Conservation (phyloP, 257 asterid genomes). For the Ilex asprella region DNA sequence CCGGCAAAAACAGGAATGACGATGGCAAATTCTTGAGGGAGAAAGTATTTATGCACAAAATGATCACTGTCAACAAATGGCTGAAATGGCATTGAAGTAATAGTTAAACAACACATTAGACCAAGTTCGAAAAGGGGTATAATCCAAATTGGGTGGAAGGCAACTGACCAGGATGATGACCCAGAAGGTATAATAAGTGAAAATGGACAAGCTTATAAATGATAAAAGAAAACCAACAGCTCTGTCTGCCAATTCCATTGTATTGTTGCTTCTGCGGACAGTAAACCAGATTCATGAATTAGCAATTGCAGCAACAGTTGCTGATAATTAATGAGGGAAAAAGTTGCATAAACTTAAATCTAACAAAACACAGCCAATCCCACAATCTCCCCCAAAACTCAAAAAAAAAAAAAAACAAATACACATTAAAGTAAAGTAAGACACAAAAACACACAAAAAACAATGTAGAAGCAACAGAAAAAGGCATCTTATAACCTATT, state of each 20-base stretch:
- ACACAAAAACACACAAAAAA: too few species aligned
- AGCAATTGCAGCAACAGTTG: too few species aligned
- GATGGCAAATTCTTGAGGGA: constrained; percentile 81
- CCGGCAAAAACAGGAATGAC: constrained; percentile 49
- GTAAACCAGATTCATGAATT: too few species aligned
- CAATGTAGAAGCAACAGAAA: too few species aligned
- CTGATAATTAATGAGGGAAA: too few species aligned
- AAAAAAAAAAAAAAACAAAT: too few species aligned
- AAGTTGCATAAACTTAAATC: too few species aligned
- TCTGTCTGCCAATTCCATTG: background rate
- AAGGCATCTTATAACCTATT: too few species aligned
- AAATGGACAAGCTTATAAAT: background rate
- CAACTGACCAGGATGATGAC: constrained; percentile 2
- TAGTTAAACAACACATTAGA: background rate
- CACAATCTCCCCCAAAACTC: too few species aligned
- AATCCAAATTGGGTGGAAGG: background rate
- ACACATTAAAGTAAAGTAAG: too few species aligned
- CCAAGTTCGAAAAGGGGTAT: background rate
- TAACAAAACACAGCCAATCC: too few species aligned
- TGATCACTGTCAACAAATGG: constrained; percentile 81
- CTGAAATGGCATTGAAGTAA: constrained; percentile 33
- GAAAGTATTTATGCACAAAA: constrained; percentile 87
- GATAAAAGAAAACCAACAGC: background rate
- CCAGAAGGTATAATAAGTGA: constrained; percentile 2
- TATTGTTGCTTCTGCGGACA: background rate